These are phyloP conservation scores for Daedaleopsis nitida DNA, from an alignment of 768 basidiomycete genomes.

Conservation along the genomic window DNA sequence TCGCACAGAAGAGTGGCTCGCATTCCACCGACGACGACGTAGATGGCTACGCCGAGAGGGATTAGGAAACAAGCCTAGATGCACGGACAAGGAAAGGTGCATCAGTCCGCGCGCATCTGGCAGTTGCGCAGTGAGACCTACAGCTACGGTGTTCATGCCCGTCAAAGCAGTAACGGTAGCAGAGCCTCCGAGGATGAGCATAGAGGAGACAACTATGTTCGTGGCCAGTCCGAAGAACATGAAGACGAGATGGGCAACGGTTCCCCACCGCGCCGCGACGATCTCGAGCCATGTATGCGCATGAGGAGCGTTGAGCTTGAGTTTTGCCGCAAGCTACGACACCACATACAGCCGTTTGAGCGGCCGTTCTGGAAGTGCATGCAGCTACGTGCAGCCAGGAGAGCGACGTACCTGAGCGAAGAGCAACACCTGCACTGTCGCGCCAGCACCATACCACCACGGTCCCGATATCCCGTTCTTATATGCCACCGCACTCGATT, in stretches of 20 bases:
- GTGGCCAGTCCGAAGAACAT: slow-evolving; percentile 93
- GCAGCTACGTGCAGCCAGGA: background rate
- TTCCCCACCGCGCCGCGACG: slow-evolving; percentile 80
- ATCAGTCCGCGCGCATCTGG: background rate
- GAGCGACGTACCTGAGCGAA: slow-evolving; percentile 67
- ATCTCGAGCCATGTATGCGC: slow-evolving; percentile 92
- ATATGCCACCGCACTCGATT: slow-evolving; percentile 84
- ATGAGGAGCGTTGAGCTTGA: slow-evolving; percentile 89
- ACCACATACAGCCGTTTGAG: background rate
- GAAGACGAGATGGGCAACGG: slow-evolving; percentile 76
- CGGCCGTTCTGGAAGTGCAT: background rate
- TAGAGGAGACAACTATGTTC: slow-evolving; percentile 89
- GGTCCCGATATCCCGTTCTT: slow-evolving; percentile 85
- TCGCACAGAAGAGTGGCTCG: slow-evolving; percentile 84
- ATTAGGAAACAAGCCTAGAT: slow-evolving; percentile 83
- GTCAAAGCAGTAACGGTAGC: slow-evolving; percentile 89
- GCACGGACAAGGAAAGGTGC: background rate
- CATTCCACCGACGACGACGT: slow-evolving; percentile 88
- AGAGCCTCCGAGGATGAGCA: slow-evolving; percentile 78
- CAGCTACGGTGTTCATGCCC: slow-evolving; percentile 86
- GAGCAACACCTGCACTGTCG: slow-evolving; percentile 85
- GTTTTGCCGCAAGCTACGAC: slow-evolving; percentile 77
- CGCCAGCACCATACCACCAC: slow-evolving; percentile 93
- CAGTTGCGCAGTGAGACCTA: slow-evolving; percentile 29
- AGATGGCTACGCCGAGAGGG: slow-evolving; percentile 84